Evolutionary conservation across 495 filamentous ascomycete species (phyloP).

Genomic region (Penicillium longicatenatum): DNA sequence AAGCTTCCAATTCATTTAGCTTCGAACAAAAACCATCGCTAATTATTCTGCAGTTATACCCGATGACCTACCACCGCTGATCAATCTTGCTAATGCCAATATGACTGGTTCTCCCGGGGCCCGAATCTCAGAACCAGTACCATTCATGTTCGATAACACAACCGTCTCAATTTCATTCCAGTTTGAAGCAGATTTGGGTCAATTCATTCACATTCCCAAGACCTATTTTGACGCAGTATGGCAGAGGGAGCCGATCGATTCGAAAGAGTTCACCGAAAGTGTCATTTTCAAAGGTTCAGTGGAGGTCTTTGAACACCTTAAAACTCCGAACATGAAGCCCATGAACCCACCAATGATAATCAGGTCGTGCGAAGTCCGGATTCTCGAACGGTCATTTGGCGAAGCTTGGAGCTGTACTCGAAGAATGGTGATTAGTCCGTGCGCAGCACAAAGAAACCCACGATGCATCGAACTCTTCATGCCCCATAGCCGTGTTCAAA

Average conservation of each 20-base stretch:
- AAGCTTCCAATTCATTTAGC: slow-evolving; percentile 7
- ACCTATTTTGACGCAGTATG: slow-evolving; percentile 41
- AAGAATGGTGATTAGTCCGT: slow-evolving; percentile 45
- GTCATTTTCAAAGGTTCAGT: slow-evolving; percentile 38
- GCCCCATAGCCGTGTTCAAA: slow-evolving; percentile 39
- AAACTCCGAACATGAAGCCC: slow-evolving; percentile 36
- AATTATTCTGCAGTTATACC: slow-evolving; percentile 18
- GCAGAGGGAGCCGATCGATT: slow-evolving; percentile 40
- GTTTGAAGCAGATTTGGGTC: slow-evolving; percentile 30
- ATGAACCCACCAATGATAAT: slow-evolving; percentile 32
- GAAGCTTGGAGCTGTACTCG: slow-evolving; percentile 43
- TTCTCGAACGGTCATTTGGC: slow-evolving; percentile 39
- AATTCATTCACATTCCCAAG: slow-evolving; percentile 39
- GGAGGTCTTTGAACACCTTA: slow-evolving; percentile 37
- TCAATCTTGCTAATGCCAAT: slow-evolving; percentile 18
- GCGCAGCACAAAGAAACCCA: slow-evolving; percentile 35
- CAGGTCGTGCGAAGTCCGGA: slow-evolving; percentile 43
- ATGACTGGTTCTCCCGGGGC: slow-evolving; percentile 22
- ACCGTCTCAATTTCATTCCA: slow-evolving; percentile 39
- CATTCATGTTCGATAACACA: slow-evolving; percentile 33
- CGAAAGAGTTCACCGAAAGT: slow-evolving; percentile 36
- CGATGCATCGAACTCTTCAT: slow-evolving; percentile 41
- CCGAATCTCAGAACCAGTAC: slow-evolving; percentile 30
- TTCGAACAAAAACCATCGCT: background rate
- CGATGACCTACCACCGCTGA: slow-evolving; percentile 26